These are phyloP conservation scores for Picochlorum sp. DNA, from an alignment of 139 green algal species.

Conservation along the genomic window DNA sequence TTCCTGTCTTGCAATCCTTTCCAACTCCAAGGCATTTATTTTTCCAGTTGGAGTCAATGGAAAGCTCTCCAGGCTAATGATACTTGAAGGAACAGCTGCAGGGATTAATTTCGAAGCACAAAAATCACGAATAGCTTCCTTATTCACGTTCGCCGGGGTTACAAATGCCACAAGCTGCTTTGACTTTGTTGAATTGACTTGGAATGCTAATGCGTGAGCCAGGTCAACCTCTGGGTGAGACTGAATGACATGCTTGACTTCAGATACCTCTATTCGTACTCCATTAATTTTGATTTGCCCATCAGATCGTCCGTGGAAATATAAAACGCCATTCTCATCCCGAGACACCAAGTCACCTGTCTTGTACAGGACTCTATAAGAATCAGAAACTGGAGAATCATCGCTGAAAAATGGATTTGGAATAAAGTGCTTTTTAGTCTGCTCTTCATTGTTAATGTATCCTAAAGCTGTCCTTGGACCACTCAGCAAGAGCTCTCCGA, in stretches of 20 bases:
- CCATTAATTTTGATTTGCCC: conserved; percentile 45
- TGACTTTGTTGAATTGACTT: no score
- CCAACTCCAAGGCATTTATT: no score
- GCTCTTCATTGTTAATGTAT: conserved; percentile 32
- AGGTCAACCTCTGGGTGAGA: no score
- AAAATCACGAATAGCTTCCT: no score
- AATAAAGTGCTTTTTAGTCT: conserved; percentile 21
- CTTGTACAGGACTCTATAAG: conserved; percentile 8
- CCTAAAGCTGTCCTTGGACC: conserved; percentile 29
- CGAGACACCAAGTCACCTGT: conserved; percentile 37
- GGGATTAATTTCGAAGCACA: no score
- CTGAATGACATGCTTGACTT: conserved; percentile 32
- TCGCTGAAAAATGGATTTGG: conserved; percentile 32
- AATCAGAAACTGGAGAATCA: not conserved
- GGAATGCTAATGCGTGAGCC: no score
- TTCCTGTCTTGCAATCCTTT: no score
- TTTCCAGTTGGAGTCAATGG: no score
- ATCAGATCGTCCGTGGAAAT: conserved; percentile 37
- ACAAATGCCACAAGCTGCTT: no score
- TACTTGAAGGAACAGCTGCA: no score
- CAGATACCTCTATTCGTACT: conserved; percentile 48
- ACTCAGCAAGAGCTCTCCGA: conserved; percentile 43
- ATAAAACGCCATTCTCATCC: conserved; percentile 21
- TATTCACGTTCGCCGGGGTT: no score
- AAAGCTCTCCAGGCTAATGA: no score